Evolutionary conservation across 169 alveolate genomes (phyloP).

Genomic region (Blepharisma undulans): DNA sequence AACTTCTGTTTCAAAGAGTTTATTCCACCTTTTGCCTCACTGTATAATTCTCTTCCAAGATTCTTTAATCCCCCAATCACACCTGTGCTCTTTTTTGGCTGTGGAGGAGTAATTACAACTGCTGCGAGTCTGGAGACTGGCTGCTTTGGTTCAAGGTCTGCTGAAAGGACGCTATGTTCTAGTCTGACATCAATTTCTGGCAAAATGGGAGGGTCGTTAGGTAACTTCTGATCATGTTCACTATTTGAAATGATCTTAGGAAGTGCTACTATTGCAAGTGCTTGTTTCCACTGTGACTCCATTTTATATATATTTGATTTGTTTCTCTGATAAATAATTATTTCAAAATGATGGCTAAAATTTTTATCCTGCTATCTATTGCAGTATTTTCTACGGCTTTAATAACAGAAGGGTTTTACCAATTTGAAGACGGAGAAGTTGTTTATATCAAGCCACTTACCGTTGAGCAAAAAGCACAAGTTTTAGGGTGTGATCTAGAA

Average conservation of each 20-base stretch:
- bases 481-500: neutral
- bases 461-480: neutral
- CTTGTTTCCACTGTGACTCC: neutral
- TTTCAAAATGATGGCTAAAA: neutral
- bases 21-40: neutral
- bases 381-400: neutral
- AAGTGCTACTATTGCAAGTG: neutral
- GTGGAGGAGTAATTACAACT: no score
- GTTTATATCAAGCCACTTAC: neutral
- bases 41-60: no score
- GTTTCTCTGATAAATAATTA: neutral
- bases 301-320: neutral
- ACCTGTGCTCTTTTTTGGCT: no score
- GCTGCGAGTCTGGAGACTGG: no score
- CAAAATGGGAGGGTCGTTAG: no score
- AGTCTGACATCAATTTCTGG: no score
- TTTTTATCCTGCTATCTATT: neutral
- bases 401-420: neutral
- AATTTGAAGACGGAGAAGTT: neutral
- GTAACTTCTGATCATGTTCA: no score
- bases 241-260: neutral
- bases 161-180: no score
- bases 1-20: neutral
- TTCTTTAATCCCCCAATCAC: no score
- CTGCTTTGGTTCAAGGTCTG: no score